Percentiles rank a stretch among this genome's conserved stretches.
Conservation (phyloP, 148 eudicot genomes). For the Silene uniflora region DNA sequence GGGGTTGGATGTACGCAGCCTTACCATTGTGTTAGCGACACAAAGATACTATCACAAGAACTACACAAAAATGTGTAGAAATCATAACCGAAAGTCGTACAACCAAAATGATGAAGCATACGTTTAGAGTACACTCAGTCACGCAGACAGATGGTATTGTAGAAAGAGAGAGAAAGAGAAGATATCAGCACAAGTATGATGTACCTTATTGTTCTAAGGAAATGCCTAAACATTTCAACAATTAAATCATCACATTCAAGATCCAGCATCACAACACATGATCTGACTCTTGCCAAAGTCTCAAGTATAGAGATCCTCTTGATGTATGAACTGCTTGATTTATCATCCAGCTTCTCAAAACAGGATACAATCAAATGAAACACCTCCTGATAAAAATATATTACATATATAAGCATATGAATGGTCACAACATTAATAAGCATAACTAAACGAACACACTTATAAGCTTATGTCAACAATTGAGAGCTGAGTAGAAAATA, state of each 20-base stretch:
- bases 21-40: no score
- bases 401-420: no score
- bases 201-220: slow-evolving; percentile 72
- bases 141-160: background rate
- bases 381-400: slow-evolving; percentile 42
- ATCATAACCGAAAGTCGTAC: background rate
- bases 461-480: no score
- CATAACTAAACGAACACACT: no score
- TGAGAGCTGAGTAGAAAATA: background rate
- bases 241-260: slow-evolving; percentile 82
- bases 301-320: slow-evolving; percentile 73
- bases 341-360: slow-evolving; percentile 72
- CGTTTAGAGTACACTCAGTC: no score
- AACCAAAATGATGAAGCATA: background rate
- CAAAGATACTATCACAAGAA: background rate
- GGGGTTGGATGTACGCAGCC: no score
- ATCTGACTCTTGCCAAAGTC: slow-evolving; percentile 85
- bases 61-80: no score
- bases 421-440: no score
- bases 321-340: slow-evolving; percentile 47
- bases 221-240: slow-evolving; percentile 75
- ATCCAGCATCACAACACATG: slow-evolving; percentile 97
- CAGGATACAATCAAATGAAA: slow-evolving; percentile 85
- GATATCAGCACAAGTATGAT: background rate
- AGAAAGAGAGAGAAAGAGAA: background rate